These are phyloP conservation scores for Citrus cavaleriei DNA, from an alignment of 345 rosid species.

Conservation along the genomic window DNA sequence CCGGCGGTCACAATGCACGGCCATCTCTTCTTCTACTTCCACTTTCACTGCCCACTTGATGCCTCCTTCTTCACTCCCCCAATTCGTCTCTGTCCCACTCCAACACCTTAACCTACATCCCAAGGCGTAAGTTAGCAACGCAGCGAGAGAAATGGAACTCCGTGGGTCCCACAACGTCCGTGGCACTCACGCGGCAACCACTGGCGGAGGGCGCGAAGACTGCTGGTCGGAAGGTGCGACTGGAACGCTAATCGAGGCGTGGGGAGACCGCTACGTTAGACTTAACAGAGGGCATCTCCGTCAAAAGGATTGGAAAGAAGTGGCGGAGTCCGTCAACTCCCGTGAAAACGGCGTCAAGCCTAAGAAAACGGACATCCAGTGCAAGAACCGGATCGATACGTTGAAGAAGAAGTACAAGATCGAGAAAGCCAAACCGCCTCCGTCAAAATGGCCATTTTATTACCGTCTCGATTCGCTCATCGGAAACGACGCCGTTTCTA, in stretches of 20 bases:
- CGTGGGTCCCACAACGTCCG: slow-evolving; percentile 5
- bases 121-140: slow-evolving; percentile 26
- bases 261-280: slow-evolving; percentile 75
- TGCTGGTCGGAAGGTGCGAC: slow-evolving; percentile 94
- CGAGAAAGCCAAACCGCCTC: slow-evolving; percentile 28
- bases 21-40: slow-evolving; percentile 12
- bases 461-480: slow-evolving; percentile 9
- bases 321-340: slow-evolving; percentile 66
- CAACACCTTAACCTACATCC: slow-evolving; percentile 19
- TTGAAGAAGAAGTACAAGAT: slow-evolving; percentile 46
- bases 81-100: slow-evolving; percentile 2
- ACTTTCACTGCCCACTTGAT: slow-evolving; percentile 1
- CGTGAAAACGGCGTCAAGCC: slow-evolving; percentile 39
- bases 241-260: slow-evolving; percentile 64
- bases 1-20: slow-evolving; percentile 47
- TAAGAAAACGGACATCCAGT: slow-evolving; percentile 63
- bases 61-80: slow-evolving; percentile 1
- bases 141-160: slow-evolving; percentile 17
- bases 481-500: not conserved
- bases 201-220: slow-evolving; percentile 51
- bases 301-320: slow-evolving; percentile 79
- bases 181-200: not conserved
- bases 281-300: slow-evolving; percentile 84
- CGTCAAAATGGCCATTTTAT: slow-evolving; percentile 27
- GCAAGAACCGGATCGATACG: slow-evolving; percentile 48